These are phyloP conservation scores for Globisporangium apiculatum DNA, from an alignment of 352 stramenopile genomes.

Conservation along the genomic window DNA sequence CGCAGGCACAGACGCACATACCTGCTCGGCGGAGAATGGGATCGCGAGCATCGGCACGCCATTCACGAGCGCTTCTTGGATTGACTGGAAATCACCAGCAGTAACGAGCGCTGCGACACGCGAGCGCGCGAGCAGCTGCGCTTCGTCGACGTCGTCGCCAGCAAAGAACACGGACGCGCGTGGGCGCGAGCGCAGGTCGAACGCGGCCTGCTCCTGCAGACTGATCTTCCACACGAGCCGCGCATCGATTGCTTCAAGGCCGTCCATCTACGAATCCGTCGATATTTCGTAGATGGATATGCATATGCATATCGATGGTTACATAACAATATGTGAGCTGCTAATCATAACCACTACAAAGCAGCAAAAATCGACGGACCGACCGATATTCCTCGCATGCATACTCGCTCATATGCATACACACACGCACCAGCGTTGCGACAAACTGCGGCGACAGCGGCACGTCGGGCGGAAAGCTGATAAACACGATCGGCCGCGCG, in stretches of 20 bases:
- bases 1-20: conserved; percentile 6
- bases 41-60: conserved; percentile 62
- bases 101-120: conserved; percentile 50
- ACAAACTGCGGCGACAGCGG: conserved; percentile 50
- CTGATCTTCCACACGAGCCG: conserved; percentile 55
- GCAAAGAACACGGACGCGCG: conserved; percentile 52
- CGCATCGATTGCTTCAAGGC: conserved; percentile 39
- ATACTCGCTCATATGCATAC: too few relatives aligned
- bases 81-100: conserved; percentile 39
- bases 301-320: too few relatives aligned
- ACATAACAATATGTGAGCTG: too few relatives aligned
- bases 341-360: neutral
- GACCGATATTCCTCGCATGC: too few relatives aligned
- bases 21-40: conserved; percentile 70
- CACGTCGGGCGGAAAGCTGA: conserved; percentile 47
- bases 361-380: conserved; percentile 1
- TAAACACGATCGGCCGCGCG: conserved; percentile 39
- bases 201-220: conserved; percentile 46
- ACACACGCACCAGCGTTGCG: conserved; percentile 29
- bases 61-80: conserved; percentile 54
- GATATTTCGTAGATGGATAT: neutral
- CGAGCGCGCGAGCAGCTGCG: conserved; percentile 28
- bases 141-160: conserved; percentile 31
- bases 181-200: conserved; percentile 40
- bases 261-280: conserved; percentile 30